Conservation (phyloP, 495 filamentous ascomycete genomes). For the Neurospora discreta region DNA sequence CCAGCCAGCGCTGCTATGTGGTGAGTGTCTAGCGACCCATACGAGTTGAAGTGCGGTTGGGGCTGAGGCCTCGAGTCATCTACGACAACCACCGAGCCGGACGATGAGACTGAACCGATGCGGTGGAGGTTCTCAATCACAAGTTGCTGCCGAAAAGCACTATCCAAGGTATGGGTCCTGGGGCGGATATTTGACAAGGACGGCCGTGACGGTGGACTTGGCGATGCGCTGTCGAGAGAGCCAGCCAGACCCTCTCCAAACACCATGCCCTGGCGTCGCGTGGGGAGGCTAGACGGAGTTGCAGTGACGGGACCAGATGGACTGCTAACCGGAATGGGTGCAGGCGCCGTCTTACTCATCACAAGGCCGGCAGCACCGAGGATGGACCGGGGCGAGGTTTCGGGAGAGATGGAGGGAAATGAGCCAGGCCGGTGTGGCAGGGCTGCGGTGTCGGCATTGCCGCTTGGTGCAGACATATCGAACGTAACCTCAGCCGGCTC, state of each 20-base stretch:
- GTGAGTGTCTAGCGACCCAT: conserved; percentile 24
- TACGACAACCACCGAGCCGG: conserved; percentile 25
- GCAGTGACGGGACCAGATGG: background rate
- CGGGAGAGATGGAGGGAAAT: conserved; percentile 25
- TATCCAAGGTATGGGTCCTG: conserved; percentile 42
- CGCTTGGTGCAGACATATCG: conserved; percentile 9
- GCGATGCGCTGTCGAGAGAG: conserved; percentile 28
- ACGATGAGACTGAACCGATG: conserved; percentile 46
- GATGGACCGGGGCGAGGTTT: conserved; percentile 35
- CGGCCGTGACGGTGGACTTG: conserved; percentile 25
- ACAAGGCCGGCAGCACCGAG: conserved; percentile 16
- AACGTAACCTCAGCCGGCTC: conserved; percentile 30
- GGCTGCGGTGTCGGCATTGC: conserved; percentile 6
- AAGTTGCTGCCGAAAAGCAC: conserved; percentile 34
- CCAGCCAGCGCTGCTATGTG: conserved; percentile 6
- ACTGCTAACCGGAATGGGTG: background rate
- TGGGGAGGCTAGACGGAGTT: conserved; percentile 7
- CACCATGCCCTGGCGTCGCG: conserved; percentile 38
- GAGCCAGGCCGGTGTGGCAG: conserved; percentile 19
- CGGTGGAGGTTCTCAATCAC: conserved; percentile 32
- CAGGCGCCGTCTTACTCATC: background rate
- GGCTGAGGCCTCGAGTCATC: conserved; percentile 29
- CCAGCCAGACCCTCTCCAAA: conserved; percentile 38
- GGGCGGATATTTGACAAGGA: conserved; percentile 27
- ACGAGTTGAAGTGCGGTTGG: conserved; percentile 27